phyloP scores from a whole-genome alignment of 2,329 filamentous ascomycete genomes.

The Blastomyces silverae region DNA sequence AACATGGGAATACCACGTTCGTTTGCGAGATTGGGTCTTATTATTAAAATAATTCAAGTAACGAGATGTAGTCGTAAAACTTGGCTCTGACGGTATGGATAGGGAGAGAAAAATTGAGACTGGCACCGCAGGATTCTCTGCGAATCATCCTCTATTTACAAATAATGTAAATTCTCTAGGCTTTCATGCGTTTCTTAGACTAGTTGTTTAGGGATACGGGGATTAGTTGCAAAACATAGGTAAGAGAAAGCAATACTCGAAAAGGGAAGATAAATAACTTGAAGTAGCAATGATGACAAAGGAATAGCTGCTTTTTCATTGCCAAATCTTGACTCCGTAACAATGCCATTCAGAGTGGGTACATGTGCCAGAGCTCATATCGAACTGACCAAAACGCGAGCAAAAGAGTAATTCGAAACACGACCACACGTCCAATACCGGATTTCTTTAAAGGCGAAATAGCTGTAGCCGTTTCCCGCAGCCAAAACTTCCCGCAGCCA shows the following conservation, averaged over 20 bases:
- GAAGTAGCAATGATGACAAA: neutral
- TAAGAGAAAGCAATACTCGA: neutral
- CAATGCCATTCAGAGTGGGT: neutral
- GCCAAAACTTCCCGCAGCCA: neutral
- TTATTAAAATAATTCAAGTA: too few species aligned
- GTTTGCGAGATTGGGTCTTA: too few species aligned
- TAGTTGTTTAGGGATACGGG: neutral
- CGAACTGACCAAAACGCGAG: neutral
- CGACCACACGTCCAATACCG: neutral
- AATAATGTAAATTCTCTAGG: neutral
- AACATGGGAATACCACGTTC: too few species aligned
- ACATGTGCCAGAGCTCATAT: neutral
- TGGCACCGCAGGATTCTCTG: neutral
- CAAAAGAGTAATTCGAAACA: neutral
- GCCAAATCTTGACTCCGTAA: neutral
- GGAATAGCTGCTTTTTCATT: neutral
- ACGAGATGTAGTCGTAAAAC: too few species aligned
- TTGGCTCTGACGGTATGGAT: too few species aligned
- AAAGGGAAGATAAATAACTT: neutral
- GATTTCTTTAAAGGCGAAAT: neutral
- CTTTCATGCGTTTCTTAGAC: neutral
- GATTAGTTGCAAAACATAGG: neutral
- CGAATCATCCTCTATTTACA: neutral
- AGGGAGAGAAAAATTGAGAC: neutral
- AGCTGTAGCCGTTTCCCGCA: neutral